These are phyloP conservation scores for Erysimum cheiranthoides DNA, from an alignment of 345 rosid genomes.

Conservation along the genomic window DNA sequence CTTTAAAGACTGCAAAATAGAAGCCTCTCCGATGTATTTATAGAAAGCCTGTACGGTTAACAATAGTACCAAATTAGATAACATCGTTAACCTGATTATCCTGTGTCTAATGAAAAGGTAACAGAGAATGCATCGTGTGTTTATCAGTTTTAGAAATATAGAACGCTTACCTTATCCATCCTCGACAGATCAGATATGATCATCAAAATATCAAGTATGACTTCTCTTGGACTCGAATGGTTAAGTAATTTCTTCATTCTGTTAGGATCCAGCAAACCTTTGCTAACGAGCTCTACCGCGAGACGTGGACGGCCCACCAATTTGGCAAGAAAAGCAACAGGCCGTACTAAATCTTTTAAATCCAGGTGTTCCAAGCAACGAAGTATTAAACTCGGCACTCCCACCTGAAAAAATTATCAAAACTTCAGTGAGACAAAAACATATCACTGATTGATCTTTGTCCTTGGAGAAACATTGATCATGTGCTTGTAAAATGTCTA, in stretches of 20 bases:
- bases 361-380: constrained; percentile 87
- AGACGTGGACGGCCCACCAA: constrained; percentile 79
- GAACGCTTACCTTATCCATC: constrained; percentile 82
- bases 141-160: neutral
- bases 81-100: constrained; percentile 21
- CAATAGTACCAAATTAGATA: constrained; percentile 21
- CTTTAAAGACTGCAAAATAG: constrained; percentile 67
- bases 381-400: constrained; percentile 68
- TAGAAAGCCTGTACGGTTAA: constrained; percentile 74
- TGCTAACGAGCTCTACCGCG: constrained; percentile 81
- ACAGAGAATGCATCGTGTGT: constrained; percentile 11
- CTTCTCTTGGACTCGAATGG: constrained; percentile 79
- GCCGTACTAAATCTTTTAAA: constrained; percentile 75
- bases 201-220: constrained; percentile 80
- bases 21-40: constrained; percentile 79
- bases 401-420: constrained; percentile 64
- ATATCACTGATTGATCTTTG: neutral
- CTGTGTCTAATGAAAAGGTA: neutral
- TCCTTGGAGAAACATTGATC: neutral
- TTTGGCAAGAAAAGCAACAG: constrained; percentile 94
- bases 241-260: constrained; percentile 78
- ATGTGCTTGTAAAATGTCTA: constrained; percentile 15
- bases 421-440: constrained; percentile 24
- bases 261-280: constrained; percentile 80
- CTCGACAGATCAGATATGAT: constrained; percentile 92